Evolutionary conservation across 257 asterid genomes (phyloP).

Genomic region (Plantago elongata): DNA sequence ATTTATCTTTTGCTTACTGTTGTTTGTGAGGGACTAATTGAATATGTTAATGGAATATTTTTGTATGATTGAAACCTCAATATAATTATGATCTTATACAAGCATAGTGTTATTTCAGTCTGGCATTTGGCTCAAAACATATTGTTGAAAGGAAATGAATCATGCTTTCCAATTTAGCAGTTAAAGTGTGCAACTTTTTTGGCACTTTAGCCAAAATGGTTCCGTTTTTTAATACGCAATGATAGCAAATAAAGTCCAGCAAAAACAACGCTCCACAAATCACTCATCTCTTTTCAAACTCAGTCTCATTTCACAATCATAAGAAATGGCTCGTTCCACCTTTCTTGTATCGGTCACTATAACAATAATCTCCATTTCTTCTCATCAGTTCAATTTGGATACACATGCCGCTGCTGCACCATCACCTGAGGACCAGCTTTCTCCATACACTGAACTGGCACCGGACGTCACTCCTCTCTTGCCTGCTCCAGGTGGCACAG

Average conservation of each 20-base stretch:
- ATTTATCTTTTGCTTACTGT: too few relatives aligned
- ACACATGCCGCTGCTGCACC: constrained; percentile 37
- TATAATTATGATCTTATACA: too few relatives aligned
- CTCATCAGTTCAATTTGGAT: constrained; percentile 16
- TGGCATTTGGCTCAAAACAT: too few relatives aligned
- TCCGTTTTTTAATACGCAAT: constrained; percentile 21
- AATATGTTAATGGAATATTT: too few relatives aligned
- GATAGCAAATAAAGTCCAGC: constrained; percentile 1
- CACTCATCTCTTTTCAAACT: constrained; percentile 1
- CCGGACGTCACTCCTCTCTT: constrained; percentile 68
- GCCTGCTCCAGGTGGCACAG: constrained; percentile 48
- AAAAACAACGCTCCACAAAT: neutral
- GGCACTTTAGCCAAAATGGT: constrained; percentile 40
- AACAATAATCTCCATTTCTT: constrained; percentile 27
- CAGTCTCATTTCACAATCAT: constrained; percentile 28
- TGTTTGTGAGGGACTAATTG: too few relatives aligned
- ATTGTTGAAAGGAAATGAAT: too few relatives aligned
- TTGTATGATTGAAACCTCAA: too few relatives aligned
- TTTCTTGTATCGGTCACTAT: constrained; percentile 23
- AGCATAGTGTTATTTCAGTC: too few relatives aligned
- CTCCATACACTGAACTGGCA: constrained; percentile 38
- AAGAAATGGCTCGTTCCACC: constrained; percentile 35
- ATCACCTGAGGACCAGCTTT: constrained; percentile 35
- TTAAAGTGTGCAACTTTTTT: constrained; percentile 3
- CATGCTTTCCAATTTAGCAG: too few relatives aligned